phyloP scores from a whole-genome alignment of 2,329 filamentous ascomycete genomes.

The Graphilbum fragrans region DNA sequence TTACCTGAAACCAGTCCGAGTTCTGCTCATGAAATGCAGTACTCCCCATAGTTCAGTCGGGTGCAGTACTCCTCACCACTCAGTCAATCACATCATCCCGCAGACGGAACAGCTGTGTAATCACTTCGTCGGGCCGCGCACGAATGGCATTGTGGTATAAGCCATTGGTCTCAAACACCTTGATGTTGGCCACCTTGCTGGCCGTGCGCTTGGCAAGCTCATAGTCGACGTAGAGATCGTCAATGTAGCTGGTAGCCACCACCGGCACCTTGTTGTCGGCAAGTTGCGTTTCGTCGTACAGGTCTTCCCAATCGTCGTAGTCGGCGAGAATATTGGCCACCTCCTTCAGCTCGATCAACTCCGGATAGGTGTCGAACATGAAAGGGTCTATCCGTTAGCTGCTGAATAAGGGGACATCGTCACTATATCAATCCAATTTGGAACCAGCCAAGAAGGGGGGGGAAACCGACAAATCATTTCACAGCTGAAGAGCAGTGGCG shows the following conservation, averaged over 20 bases:
- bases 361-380: constrained; percentile 70
- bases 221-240: constrained; percentile 90
- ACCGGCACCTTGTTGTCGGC: constrained; percentile 70
- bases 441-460: neutral
- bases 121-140: constrained; percentile 60
- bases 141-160: constrained; percentile 81
- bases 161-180: constrained; percentile 73
- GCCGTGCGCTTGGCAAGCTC: constrained; percentile 64
- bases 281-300: constrained; percentile 68
- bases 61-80: neutral
- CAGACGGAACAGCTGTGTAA: constrained; percentile 63
- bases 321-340: constrained; percentile 61
- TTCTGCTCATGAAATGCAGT: no score
- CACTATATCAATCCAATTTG: no score
- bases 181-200: constrained; percentile 59
- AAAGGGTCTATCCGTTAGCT: constrained; percentile 37
- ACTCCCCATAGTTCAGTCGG: no score
- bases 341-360: constrained; percentile 56
- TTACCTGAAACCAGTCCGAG: no score
- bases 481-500: constrained; percentile 68
- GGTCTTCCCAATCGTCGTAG: constrained; percentile 55
- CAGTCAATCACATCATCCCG: constrained; percentile 56
- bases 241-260: constrained; percentile 70
- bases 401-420: no score
- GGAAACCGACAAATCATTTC: constrained; percentile 62